Evolutionary conservation across 192 early-diverging fungal species (phyloP), one percentile per base, ranked within the genome.

Genomic region (Coemansia sp.): DNA sequence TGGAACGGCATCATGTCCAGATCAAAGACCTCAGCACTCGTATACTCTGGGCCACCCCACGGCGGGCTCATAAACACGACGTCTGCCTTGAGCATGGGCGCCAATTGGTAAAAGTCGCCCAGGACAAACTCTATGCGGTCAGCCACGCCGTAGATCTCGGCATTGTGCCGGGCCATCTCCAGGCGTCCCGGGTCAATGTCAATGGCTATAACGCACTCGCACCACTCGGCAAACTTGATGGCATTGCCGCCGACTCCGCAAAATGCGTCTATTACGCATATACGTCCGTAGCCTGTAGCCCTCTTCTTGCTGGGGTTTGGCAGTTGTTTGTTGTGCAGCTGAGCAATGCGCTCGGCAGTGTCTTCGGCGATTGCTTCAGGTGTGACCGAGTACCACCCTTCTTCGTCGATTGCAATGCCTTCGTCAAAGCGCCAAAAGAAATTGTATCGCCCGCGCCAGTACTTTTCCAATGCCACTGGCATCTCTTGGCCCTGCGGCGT

Each of bases 241-340:
- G 94, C 69, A 70, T 99, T 99, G 4, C 97, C 97, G 15, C 97
- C 97, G 12, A 94, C 94, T 0, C 97, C 97, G 71, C 94, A 96
- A 67, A 96, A 98, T 0, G 92, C 96, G 62, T 99, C 97, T 38
- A 99, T 85, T 14, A 99, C 85, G 60, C 91, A 89, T 11, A 96
- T 9, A 87, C 71, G 74, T 12, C 74, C 80, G 53, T 58, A 77
- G 15, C 66, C 43, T 4, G 51, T 10, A 24, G 20, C 36, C 15
- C 9, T 24, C 29, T 9, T 32, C n/a, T 25, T 46, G 6, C 19
- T 19, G 19, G 45, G 19, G 8, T 42, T 24, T 1, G 17, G 37
- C 9, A 4, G 25, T 1, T 25, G 40, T 32, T 20, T n/a, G 58
- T 70, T 73, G 53, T 77, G 53, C 2, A 77, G 74, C 74, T 82